phyloP scores from a whole-genome alignment of 2,329 filamentous ascomycete genomes.

The Metarhizium anisopliae region DNA sequence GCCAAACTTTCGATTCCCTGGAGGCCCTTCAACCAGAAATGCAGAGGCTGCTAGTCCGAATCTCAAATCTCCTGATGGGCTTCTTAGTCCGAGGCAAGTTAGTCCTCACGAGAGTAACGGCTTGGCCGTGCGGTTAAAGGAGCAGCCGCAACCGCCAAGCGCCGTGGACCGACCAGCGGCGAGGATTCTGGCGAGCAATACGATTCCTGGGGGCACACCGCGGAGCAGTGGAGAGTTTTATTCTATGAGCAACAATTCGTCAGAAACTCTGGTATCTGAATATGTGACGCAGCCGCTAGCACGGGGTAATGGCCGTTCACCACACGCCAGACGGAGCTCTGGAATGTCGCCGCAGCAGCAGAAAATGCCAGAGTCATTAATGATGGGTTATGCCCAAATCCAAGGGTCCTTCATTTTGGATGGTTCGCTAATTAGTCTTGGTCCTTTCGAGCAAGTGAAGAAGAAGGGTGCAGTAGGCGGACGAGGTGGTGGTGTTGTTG shows the following conservation, averaged over 20 bases:
- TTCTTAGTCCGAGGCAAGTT: slow-evolving; percentile 29
- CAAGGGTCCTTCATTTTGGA: slow-evolving; percentile 88
- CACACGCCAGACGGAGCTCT: slow-evolving; percentile 38
- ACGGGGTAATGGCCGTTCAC: slow-evolving; percentile 27
- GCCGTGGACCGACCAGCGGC: slow-evolving; percentile 51
- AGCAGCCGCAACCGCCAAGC: slow-evolving; percentile 34
- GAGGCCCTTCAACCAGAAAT: slow-evolving; percentile 31
- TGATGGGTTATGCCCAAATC: slow-evolving; percentile 97
- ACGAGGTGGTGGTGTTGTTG: slow-evolving; percentile 79
- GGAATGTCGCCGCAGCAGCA: slow-evolving; percentile 33
- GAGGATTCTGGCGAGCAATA: slow-evolving; percentile 68
- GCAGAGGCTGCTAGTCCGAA: slow-evolving; percentile 21
- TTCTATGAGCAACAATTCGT: slow-evolving; percentile 88
- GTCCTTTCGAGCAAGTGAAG: slow-evolving; percentile 91
- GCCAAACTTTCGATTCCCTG: slow-evolving; percentile 50
- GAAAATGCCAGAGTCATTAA: slow-evolving; percentile 64
- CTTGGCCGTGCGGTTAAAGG: slow-evolving; percentile 32
- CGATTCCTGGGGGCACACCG: slow-evolving; percentile 64
- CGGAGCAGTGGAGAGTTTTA: slow-evolving; percentile 93
- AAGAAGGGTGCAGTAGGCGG: slow-evolving; percentile 83
- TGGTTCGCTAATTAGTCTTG: slow-evolving; percentile 80
- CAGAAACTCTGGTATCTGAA: slow-evolving; percentile 86
- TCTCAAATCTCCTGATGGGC: slow-evolving; percentile 25
- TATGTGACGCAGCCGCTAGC: slow-evolving; percentile 51
- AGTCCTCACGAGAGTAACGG: slow-evolving; percentile 22